Percentiles rank a stretch among this genome's conserved stretches.
Conservation (phyloP, 208 protist species). For the Leishmania tropica region DNA sequence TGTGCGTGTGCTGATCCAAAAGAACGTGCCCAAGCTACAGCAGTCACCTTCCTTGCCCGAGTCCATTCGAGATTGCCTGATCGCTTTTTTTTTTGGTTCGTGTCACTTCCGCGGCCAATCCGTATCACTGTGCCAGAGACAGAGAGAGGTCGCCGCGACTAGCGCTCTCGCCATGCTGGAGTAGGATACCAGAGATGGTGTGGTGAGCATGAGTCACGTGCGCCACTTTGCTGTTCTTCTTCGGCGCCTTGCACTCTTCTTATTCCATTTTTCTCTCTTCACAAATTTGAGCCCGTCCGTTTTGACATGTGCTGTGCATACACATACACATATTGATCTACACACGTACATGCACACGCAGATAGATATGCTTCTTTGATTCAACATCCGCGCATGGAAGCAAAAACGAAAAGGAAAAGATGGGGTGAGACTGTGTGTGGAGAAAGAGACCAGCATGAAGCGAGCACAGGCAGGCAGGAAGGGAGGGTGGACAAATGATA, state of each 20-base stretch:
- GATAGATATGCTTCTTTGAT: no score
- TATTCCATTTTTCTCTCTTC: conserved; percentile 3
- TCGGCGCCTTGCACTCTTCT: neutral
- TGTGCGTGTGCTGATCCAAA: neutral
- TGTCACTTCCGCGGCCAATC: neutral
- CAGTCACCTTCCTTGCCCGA: neutral
- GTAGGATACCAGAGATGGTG: neutral
- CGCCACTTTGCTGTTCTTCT: neutral
- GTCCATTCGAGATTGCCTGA: neutral
- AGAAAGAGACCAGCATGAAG: neutral
- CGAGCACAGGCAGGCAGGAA: neutral
- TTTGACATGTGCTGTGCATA: no score
- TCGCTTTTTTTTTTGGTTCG: neutral
- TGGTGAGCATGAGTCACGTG: neutral
- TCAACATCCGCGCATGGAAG: no score
- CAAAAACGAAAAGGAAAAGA: no score
- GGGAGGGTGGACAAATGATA: neutral
- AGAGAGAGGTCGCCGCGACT: neutral
- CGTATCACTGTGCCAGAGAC: neutral
- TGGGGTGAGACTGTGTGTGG: neutral
- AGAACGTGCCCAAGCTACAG: neutral
- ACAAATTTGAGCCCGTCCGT: no score
- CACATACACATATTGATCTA: no score
- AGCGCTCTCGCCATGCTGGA: neutral
- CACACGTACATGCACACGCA: no score